Conservation (phyloP, 768 basidiomycete species). For the Fistulinella prunicolor region DNA sequence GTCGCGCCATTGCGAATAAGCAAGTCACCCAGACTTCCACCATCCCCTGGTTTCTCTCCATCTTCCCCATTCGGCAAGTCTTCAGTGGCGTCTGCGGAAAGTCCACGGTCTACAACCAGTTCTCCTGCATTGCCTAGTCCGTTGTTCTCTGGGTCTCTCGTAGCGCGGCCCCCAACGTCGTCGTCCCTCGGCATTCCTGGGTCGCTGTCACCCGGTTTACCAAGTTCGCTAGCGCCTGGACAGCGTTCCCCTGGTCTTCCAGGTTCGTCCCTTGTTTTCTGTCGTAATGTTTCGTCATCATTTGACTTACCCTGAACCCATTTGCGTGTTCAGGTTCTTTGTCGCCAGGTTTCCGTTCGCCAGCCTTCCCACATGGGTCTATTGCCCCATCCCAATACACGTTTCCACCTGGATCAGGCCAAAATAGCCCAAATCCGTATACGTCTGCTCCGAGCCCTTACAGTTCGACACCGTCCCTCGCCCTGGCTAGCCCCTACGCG, state of each 20-base stretch:
- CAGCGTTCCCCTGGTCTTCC: slow-evolving; percentile 22
- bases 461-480: slow-evolving; percentile 1
- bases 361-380: slow-evolving; percentile 6
- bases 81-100: slow-evolving; percentile 1
- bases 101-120: slow-evolving; percentile 2
- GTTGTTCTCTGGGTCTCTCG: slow-evolving; percentile 13
- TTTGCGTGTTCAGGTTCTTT: slow-evolving; percentile 15
- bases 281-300: slow-evolving; percentile 4
- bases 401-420: slow-evolving; percentile 15
- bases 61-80: slow-evolving; percentile 15
- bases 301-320: neutral
- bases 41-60: slow-evolving; percentile 15
- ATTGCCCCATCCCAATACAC: slow-evolving; percentile 14
- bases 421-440: slow-evolving; percentile 5
- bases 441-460: slow-evolving; percentile 1
- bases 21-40: slow-evolving; percentile 24
- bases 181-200: slow-evolving; percentile 11
- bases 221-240: slow-evolving; percentile 19
- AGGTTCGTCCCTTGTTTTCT: slow-evolving; percentile 18
- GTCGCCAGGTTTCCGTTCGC: slow-evolving; percentile 24
- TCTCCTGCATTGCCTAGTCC: slow-evolving; percentile 14
- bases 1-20: slow-evolving; percentile 27
- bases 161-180: slow-evolving; percentile 2
- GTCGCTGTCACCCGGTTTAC: slow-evolving; percentile 18
- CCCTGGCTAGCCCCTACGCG: neutral